Evolutionary conservation across 148 eudicot species (phyloP).

Genomic region (Fallopia convolvulus): DNA sequence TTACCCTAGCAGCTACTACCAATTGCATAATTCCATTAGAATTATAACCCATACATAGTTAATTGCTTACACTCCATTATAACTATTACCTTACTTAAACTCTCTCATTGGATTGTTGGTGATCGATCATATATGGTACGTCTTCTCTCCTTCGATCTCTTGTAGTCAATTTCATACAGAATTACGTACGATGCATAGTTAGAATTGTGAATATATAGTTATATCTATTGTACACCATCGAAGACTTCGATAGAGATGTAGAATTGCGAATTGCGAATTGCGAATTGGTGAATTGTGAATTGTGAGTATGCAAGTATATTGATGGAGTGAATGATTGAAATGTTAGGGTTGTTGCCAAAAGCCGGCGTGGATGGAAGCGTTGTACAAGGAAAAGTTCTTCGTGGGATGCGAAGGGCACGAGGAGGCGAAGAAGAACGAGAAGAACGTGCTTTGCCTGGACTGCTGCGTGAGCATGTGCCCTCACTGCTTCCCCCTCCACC

Average conservation of each 20-base stretch:
- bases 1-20: no score
- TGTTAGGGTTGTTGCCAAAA: constrained; percentile 53
- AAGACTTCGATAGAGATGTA: neutral
- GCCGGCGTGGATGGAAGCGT: constrained; percentile 95
- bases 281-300: neutral
- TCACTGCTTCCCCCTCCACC: constrained; percentile 72
- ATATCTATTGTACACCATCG: no score
- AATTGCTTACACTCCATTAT: no score
- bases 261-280: no score
- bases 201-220: no score
- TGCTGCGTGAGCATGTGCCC: constrained; percentile 92
- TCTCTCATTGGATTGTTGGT: neutral
- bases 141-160: no score
- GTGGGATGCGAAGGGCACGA: constrained; percentile 62
- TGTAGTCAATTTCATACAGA: no score
- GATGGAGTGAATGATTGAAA: neutral
- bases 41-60: no score
- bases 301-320: neutral
- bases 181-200: no score
- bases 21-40: no score
- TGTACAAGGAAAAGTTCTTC: constrained; percentile 66
- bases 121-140: neutral
- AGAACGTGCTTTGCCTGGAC: constrained; percentile 84
- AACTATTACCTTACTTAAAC: no score
- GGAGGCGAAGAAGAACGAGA: constrained; percentile 85